These are phyloP conservation scores for Alnus glutinosa DNA, from an alignment of 306 rosid species.

Conservation along the genomic window DNA sequence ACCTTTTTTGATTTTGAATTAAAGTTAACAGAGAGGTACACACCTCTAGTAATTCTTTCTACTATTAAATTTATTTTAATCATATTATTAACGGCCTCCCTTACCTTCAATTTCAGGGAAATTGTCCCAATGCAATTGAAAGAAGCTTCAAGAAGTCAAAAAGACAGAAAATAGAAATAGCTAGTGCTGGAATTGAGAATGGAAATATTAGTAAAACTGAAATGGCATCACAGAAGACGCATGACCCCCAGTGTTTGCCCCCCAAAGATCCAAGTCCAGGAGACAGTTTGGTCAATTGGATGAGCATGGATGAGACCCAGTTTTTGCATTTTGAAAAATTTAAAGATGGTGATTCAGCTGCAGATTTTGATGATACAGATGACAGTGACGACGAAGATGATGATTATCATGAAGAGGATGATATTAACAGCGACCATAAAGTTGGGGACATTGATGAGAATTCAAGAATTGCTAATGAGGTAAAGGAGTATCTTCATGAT, in stretches of 20 bases:
- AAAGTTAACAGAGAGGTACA: too few species aligned
- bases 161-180: constrained; percentile 46
- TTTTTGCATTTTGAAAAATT: constrained; percentile 39
- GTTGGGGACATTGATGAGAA: constrained; percentile 29
- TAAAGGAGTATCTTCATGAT: constrained; percentile 21
- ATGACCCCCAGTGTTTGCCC: constrained; percentile 28
- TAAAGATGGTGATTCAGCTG: constrained; percentile 43
- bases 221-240: constrained; percentile 36
- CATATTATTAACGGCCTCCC: not conserved
- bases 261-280: constrained; percentile 29
- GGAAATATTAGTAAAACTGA: constrained; percentile 36
- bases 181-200: constrained; percentile 29
- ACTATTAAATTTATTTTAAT: not conserved
- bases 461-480: constrained; percentile 25
- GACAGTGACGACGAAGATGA: constrained; percentile 51
- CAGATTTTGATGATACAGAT: constrained; percentile 53
- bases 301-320: constrained; percentile 74
- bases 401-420: constrained; percentile 40
- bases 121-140: constrained; percentile 35
- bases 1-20: too few species aligned
- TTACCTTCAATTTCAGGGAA: constrained; percentile 42
- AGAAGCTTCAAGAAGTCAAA: constrained; percentile 53
- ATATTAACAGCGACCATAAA: constrained; percentile 29
- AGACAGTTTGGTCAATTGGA: constrained; percentile 62
- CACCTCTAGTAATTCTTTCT: not conserved